Conservation (phyloP, 768 basidiomycete genomes). For the Pulveroboletus sp. region DNA sequence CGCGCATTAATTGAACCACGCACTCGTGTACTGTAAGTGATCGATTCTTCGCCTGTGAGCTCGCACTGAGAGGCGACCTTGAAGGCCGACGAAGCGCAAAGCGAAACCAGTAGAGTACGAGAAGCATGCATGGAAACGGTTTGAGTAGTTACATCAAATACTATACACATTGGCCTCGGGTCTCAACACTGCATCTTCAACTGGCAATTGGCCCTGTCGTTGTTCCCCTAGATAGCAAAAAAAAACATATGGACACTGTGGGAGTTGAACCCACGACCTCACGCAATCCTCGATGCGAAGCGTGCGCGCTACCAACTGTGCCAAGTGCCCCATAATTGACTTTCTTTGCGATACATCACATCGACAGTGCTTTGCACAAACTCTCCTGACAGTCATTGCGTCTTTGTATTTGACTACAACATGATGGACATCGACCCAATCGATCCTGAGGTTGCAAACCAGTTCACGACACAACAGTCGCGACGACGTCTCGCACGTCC, state of each 20-base stretch:
- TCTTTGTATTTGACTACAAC: not conserved
- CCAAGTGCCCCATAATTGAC: slow-evolving; percentile 21
- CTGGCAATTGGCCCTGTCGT: not conserved
- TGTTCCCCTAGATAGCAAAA: too few relatives aligned
- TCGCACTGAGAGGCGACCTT: not conserved
- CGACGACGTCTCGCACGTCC: slow-evolving; percentile 33
- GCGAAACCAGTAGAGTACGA: slow-evolving; percentile 61
- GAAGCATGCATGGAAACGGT: slow-evolving; percentile 76
- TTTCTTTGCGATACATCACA: rapidly evolving
- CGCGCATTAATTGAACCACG: slow-evolving; percentile 85
- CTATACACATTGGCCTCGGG: not conserved
- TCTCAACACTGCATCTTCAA: too few relatives aligned
- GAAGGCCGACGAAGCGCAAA: slow-evolving; percentile 31
- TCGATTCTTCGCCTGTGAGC: slow-evolving; percentile 21
- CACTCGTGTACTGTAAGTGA: slow-evolving; percentile 60
- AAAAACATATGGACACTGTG: slow-evolving; percentile 25
- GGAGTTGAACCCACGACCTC: slow-evolving; percentile 33
- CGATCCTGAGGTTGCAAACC: slow-evolving; percentile 23
- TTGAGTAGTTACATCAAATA: slow-evolving; percentile 35
- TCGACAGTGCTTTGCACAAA: not conserved
- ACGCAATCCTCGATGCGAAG: slow-evolving; percentile 28
- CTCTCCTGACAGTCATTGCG: slow-evolving; percentile 1
- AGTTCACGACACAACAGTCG: slow-evolving; percentile 4
- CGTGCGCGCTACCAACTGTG: slow-evolving; percentile 33
- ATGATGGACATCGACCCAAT: slow-evolving; percentile 30